Evolutionary conservation across 2,329 filamentous ascomycete genomes (phyloP).

Genomic region (Penicillium sumatraense): DNA sequence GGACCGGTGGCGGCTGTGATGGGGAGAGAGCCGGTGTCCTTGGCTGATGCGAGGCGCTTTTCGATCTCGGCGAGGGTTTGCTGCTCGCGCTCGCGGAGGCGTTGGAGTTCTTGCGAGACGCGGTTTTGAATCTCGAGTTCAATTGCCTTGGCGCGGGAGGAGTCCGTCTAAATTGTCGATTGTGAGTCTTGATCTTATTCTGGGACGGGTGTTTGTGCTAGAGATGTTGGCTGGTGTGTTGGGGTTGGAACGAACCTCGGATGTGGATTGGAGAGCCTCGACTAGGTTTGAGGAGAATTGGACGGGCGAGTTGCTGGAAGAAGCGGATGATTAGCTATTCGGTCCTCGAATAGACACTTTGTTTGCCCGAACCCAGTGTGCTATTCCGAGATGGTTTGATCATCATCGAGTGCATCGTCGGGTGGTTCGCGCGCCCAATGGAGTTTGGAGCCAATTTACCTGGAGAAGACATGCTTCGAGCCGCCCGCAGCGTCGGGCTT

Average conservation of each 20-base stretch:
- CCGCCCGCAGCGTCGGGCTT: slow-evolving; percentile 58
- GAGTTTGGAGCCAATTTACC: slow-evolving; percentile 45
- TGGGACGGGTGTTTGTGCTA: not conserved
- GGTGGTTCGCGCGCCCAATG: slow-evolving; percentile 12
- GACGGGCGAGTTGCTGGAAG: slow-evolving; percentile 56
- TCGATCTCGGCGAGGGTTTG: slow-evolving; percentile 71
- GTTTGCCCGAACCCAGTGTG: too few relatives aligned
- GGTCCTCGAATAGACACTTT: too few relatives aligned
- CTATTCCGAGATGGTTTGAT: not conserved
- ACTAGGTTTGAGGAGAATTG: slow-evolving; percentile 81
- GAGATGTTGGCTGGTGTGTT: not conserved
- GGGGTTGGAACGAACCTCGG: slow-evolving; percentile 67
- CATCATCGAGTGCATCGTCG: slow-evolving; percentile 10
- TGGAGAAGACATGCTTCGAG: slow-evolving; percentile 65
- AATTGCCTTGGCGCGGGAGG: slow-evolving; percentile 78
- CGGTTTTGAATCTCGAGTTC: slow-evolving; percentile 89
- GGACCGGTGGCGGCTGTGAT: slow-evolving; percentile 33
- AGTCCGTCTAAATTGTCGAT: slow-evolving; percentile 70
- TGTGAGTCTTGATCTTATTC: slow-evolving; percentile 3
- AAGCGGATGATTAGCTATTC: slow-evolving; percentile 11
- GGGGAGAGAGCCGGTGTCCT: slow-evolving; percentile 34
- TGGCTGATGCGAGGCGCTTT: slow-evolving; percentile 58
- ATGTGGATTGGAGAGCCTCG: slow-evolving; percentile 79
- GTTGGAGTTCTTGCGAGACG: slow-evolving; percentile 82
- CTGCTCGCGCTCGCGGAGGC: slow-evolving; percentile 72